phyloP scores from a whole-genome alignment of 129 eudicot genomes.

The Lactuca sativa region DNA sequence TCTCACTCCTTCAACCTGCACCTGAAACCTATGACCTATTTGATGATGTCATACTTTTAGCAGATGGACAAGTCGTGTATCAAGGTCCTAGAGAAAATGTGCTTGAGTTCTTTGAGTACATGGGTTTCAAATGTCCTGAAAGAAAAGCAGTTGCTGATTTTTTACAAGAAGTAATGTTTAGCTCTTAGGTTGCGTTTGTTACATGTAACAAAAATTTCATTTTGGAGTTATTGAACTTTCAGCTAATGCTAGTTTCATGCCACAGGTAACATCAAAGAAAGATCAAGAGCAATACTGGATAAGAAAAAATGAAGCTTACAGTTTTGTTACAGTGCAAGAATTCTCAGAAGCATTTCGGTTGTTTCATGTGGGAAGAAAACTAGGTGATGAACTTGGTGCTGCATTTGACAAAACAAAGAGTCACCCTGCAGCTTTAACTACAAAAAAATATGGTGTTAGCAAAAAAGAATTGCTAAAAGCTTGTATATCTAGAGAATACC shows the following conservation, averaged over 20 bases:
- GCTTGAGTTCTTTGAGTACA: conserved; percentile 51
- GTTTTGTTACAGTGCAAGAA: conserved; percentile 55
- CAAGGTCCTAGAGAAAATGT: conserved; percentile 58
- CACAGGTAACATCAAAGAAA: conserved; percentile 70
- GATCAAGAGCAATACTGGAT: conserved; percentile 79
- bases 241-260: neutral
- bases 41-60: conserved; percentile 60
- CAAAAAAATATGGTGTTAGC: conserved; percentile 64
- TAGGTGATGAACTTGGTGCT: conserved; percentile 62
- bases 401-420: conserved; percentile 72
- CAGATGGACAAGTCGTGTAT: conserved; percentile 64
- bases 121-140: conserved; percentile 68
- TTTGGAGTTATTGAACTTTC: conserved; percentile 1
- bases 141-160: conserved; percentile 71
- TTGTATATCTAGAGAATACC: conserved; percentile 59
- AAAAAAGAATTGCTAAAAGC: conserved; percentile 76
- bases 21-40: conserved; percentile 67
- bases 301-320: conserved; percentile 40
- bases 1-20: conserved; percentile 78
- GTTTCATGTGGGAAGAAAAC: conserved; percentile 67
- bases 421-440: conserved; percentile 82
- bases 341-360: conserved; percentile 70
- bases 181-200: neutral
- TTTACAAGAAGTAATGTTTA: conserved; percentile 61
- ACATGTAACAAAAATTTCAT: neutral